These are phyloP conservation scores for Nidula microcarpa DNA, from an alignment of 768 basidiomycete species.

Conservation along the genomic window DNA sequence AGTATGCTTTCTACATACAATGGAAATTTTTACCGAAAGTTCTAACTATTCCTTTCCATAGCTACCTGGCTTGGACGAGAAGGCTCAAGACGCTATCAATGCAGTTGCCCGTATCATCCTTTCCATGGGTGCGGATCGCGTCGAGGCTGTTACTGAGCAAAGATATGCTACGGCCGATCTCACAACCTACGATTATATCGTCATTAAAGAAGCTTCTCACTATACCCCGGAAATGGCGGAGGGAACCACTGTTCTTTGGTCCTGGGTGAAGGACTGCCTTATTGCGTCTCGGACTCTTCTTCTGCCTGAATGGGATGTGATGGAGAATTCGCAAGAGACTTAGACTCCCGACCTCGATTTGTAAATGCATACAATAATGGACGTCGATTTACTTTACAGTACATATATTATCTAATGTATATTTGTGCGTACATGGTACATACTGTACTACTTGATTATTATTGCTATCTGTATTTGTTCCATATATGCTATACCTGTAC, in stretches of 20 bases:
- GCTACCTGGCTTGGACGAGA: slow-evolving; percentile 23
- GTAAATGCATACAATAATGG: too few relatives aligned
- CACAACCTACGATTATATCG: slow-evolving; percentile 53
- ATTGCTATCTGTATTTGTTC: background rate
- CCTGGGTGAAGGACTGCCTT: slow-evolving; percentile 79
- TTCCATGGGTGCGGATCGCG: slow-evolving; percentile 70
- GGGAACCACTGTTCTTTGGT: slow-evolving; percentile 45
- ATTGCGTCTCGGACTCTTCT: slow-evolving; percentile 54
- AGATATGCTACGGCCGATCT: slow-evolving; percentile 33
- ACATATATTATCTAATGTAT: too few relatives aligned
- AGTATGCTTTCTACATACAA: slow-evolving; percentile 15
- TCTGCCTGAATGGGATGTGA: slow-evolving; percentile 23
- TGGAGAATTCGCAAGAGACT: slow-evolving; percentile 17
- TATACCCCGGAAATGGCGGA: slow-evolving; percentile 19
- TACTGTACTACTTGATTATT: background rate
- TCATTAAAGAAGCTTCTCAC: slow-evolving; percentile 49
- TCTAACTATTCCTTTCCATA: slow-evolving; percentile 8
- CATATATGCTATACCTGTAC: background rate
- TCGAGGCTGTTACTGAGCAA: slow-evolving; percentile 60
- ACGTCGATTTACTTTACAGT: too few relatives aligned
- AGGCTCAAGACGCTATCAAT: slow-evolving; percentile 35
- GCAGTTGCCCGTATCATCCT: slow-evolving; percentile 64
- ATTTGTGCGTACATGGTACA: background rate
- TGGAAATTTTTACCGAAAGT: too few relatives aligned
- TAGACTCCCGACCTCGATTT: background rate